A percentile compares a stretch with the other conserved stretches of the same genome.
Conservation (phyloP, 192 early-diverging fungal species). For the Coemansia sp. region DNA sequence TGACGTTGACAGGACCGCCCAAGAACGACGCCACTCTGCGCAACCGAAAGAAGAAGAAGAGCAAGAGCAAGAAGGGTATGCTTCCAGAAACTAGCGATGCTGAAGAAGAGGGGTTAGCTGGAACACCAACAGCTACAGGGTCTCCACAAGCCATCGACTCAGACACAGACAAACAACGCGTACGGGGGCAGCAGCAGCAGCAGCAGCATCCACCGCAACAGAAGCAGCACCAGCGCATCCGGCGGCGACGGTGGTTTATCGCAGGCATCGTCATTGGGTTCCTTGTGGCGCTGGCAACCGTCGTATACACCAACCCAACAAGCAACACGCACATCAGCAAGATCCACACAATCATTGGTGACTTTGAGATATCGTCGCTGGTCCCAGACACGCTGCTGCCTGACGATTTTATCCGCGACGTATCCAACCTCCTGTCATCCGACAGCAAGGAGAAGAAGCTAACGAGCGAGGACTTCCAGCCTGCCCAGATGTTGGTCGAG, state of each 20-base stretch:
- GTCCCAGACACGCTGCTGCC: slow-evolving; percentile 67
- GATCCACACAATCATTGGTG: slow-evolving; percentile 54
- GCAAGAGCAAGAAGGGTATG: background rate
- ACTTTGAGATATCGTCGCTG: slow-evolving; percentile 68
- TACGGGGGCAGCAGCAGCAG: slow-evolving; percentile 10
- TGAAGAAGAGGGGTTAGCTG: background rate
- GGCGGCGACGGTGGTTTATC: slow-evolving; percentile 54
- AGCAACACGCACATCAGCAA: slow-evolving; percentile 56
- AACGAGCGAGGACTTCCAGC: slow-evolving; percentile 49
- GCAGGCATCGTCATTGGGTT: slow-evolving; percentile 65
- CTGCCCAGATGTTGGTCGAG: slow-evolving; percentile 31
- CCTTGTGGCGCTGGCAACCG: slow-evolving; percentile 38
- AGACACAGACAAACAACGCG: background rate
- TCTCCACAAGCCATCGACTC: slow-evolving; percentile 15
- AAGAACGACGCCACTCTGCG: background rate
- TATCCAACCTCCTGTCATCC: slow-evolving; percentile 59
- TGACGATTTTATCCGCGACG: slow-evolving; percentile 72
- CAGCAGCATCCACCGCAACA: slow-evolving; percentile 9
- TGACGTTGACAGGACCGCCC: background rate
- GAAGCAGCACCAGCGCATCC: slow-evolving; percentile 15
- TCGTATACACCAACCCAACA: slow-evolving; percentile 55
- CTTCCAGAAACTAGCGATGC: background rate
- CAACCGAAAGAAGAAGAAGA: background rate
- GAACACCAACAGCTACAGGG: slow-evolving; percentile 26
- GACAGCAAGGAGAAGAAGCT: background rate